Evolutionary conservation across 306 rosid genomes (phyloP).

Genomic region (Macrotyloma uniflorum): DNA sequence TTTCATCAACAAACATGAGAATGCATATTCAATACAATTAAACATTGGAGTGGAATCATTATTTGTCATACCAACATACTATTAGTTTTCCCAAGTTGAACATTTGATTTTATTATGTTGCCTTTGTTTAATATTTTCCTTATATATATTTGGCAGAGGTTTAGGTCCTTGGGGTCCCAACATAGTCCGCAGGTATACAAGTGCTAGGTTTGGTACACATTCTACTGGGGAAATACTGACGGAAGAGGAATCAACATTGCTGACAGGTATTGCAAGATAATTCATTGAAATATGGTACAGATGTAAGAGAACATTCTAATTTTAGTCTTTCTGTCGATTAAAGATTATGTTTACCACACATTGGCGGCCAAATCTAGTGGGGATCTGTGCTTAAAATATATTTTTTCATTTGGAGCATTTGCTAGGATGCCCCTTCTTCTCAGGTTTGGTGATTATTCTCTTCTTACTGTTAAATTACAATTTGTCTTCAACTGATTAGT

Average conservation of each 20-base stretch:
- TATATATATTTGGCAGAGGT: slow-evolving; percentile 60
- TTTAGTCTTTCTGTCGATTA: slow-evolving; percentile 28
- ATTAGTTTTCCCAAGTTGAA: neutral
- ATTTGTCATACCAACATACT: neutral
- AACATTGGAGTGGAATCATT: slow-evolving; percentile 5
- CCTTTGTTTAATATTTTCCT: slow-evolving; percentile 6
- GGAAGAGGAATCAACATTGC: slow-evolving; percentile 73
- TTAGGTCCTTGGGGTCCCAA: slow-evolving; percentile 96
- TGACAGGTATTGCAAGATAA: slow-evolving; percentile 64
- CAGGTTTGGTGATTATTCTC: slow-evolving; percentile 59
- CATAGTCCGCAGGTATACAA: slow-evolving; percentile 74
- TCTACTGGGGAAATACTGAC: slow-evolving; percentile 64
- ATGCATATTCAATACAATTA: neutral
- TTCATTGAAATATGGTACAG: slow-evolving; percentile 13
- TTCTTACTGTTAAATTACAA: neutral
- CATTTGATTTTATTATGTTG: slow-evolving; percentile 21
- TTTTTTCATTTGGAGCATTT: slow-evolving; percentile 90
- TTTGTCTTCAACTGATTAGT: slow-evolving; percentile 10
- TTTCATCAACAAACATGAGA: slow-evolving; percentile 6
- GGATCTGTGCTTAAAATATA: slow-evolving; percentile 87
- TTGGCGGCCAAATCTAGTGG: slow-evolving; percentile 95
- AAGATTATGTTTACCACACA: slow-evolving; percentile 91
- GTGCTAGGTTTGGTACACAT: slow-evolving; percentile 71
- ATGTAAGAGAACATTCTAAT: neutral
- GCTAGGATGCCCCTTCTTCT: slow-evolving; percentile 81